Evolutionary conservation across 2,329 filamentous ascomycete genomes (phyloP).

Genomic region (Colletotrichum paranaense): DNA sequence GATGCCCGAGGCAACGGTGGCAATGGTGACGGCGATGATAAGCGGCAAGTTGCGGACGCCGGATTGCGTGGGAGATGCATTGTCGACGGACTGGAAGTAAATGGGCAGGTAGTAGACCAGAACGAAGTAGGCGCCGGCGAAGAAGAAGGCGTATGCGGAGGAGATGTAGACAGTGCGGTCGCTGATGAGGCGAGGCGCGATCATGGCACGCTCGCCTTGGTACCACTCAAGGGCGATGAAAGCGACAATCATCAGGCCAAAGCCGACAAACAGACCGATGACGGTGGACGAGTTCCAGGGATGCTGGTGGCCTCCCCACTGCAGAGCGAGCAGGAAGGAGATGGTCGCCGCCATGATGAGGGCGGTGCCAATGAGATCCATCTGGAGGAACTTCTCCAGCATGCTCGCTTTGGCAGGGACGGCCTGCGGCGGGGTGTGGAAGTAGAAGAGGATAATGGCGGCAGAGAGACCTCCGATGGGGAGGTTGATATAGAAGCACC

Average conservation of each 20-base stretch:
- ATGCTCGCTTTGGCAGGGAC: slow-evolving; percentile 49
- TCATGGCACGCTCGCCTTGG: slow-evolving; percentile 58
- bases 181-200: slow-evolving; percentile 51
- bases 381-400: slow-evolving; percentile 58
- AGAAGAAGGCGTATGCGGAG: slow-evolving; percentile 54
- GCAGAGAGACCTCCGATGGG: slow-evolving; percentile 49
- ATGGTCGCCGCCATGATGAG: slow-evolving; percentile 58
- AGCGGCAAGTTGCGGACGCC: slow-evolving; percentile 59
- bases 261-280: slow-evolving; percentile 56
- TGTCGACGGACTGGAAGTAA: slow-evolving; percentile 57
- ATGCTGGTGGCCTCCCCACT: slow-evolving; percentile 58
- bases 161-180: slow-evolving; percentile 51
- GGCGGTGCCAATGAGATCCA: slow-evolving; percentile 58
- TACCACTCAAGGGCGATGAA: slow-evolving; percentile 53
- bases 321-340: slow-evolving; percentile 57
- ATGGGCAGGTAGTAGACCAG: slow-evolving; percentile 60
- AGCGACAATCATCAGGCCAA: slow-evolving; percentile 44
- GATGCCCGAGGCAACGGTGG: slow-evolving; percentile 52
- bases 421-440: slow-evolving; percentile 53
- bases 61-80: slow-evolving; percentile 50
- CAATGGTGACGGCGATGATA: slow-evolving; percentile 55
- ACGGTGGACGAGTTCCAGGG: slow-evolving; percentile 54
- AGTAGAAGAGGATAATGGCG: slow-evolving; percentile 52
- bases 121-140: slow-evolving; percentile 56
- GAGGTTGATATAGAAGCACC: slow-evolving; percentile 53